These are phyloP conservation scores for Eimeria necatrix DNA, from an alignment of 169 alveolate genomes.

Conservation along the genomic window DNA sequence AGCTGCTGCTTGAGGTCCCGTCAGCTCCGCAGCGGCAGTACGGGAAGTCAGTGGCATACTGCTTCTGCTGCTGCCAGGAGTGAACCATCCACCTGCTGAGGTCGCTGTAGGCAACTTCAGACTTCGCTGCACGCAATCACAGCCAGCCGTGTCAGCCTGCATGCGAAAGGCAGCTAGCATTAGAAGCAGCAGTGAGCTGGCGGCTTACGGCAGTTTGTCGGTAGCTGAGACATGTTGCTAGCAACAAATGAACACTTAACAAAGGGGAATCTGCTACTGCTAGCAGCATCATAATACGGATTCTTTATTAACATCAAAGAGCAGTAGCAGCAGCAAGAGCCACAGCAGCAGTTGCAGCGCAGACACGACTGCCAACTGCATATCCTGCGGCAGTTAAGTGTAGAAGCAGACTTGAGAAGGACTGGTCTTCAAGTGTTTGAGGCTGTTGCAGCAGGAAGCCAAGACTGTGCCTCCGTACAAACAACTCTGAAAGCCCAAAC, in stretches of 20 bases:
- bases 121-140: conserved; percentile 28
- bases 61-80: conserved; percentile 12
- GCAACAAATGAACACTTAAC: neutral
- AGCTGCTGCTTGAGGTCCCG: neutral
- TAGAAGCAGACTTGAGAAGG: conserved; percentile 11
- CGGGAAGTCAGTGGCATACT: neutral
- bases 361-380: neutral
- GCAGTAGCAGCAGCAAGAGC: conserved; percentile 46
- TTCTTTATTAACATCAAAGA: neutral
- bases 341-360: neutral
- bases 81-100: neutral
- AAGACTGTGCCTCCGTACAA: neutral
- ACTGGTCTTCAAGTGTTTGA: neutral
- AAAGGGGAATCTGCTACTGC: neutral
- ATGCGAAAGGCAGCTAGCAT: too few species aligned
- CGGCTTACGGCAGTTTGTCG: too few species aligned
- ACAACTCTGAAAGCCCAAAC: neutral
- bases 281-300: neutral
- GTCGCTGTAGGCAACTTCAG: neutral
- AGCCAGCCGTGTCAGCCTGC: neutral
- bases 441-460: neutral
- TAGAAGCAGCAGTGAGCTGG: too few species aligned
- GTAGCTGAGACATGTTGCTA: too few species aligned
- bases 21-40: neutral
- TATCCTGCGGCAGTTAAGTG: neutral